Evolutionary conservation across 2,329 filamentous ascomycete genomes (phyloP), one percentile per base, ranked within the genome.

Genomic region (Pestalotiopsis sp.): DNA sequence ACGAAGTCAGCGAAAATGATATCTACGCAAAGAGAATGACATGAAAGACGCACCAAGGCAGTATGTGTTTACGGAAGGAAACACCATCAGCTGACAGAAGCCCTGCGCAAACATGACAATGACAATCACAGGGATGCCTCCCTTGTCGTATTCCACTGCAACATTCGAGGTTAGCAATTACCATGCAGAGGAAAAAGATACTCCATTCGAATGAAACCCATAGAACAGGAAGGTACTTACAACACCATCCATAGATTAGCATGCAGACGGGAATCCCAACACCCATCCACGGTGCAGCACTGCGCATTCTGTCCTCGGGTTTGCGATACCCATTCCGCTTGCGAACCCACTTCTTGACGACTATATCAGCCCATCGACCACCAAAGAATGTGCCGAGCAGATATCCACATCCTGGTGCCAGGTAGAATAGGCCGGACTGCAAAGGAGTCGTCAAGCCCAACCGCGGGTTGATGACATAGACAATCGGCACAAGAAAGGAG

Each of bases 381-480:
- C 92, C 92, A 68, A 92, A 82, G 73, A 93, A 88, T 0, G 90
- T 92, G 0, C 92, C 91, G 0, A 88, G 66, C 0, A 94, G 79
- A 73, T 93, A 94, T 0, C 92, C 92, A 64, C 84, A 86, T 0
- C 92, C 92, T 0, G 92, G 92, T 0, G 91, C 91, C 23, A 94
- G 87, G 76, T 93, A 94, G 79, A 94, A 93, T 1, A 94, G 83
- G 0, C 91, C 91, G 0, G 87, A 88, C 72, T 92, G 86, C n/a
- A 93, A 84, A 0, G 92, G 91, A 0, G 86, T 85, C 0, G 87
- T 87, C 9, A 94, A 84, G 66, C 89, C 78, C 81, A 94, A 94
- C 25, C 92, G 88, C 0, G 92, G 92, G 73, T 93, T 93, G 13
- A 94, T 82, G 3, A 93, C 86, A 72, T 92, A 92, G n/a, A 91